phyloP scores from a whole-genome alignment of 495 filamentous ascomycete species.

The Xylaria palmicola region DNA sequence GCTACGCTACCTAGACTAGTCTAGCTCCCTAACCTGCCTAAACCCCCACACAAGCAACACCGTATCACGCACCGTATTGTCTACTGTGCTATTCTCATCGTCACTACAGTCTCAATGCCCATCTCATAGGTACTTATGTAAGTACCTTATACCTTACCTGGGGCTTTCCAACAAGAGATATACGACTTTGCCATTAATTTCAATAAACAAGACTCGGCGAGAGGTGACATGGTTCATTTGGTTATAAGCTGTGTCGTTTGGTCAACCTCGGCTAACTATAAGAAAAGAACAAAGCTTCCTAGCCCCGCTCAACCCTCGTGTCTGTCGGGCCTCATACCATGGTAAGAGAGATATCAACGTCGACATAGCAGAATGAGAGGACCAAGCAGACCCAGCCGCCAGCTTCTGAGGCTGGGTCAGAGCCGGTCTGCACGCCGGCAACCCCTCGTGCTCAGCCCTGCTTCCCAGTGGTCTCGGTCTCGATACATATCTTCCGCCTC shows the following conservation, averaged over 20 bases:
- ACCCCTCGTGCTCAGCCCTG: neutral
- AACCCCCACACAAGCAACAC: neutral
- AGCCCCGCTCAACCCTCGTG: too few relatives aligned
- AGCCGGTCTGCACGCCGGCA: neutral
- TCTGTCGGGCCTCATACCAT: neutral
- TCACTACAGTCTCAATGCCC: too few relatives aligned
- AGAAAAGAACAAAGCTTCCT: too few relatives aligned
- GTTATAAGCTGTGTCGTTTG: too few relatives aligned
- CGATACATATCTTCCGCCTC: constrained; percentile 13
- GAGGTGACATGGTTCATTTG: too few relatives aligned
- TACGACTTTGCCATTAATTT: too few relatives aligned
- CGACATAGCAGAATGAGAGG: neutral
- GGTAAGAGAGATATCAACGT: constrained; percentile 3
- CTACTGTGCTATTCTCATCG: neutral
- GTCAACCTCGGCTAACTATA: too few relatives aligned
- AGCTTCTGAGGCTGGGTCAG: neutral
- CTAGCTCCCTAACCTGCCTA: too few relatives aligned
- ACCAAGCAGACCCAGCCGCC: neutral
- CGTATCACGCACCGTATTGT: neutral
- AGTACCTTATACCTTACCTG: neutral
- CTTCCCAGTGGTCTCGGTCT: constrained; percentile 9
- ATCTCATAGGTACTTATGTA: too few relatives aligned
- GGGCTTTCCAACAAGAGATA: too few relatives aligned
- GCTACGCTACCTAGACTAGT: neutral
- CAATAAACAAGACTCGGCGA: too few relatives aligned